These are phyloP conservation scores for Russula lepida DNA, from an alignment of 768 basidiomycete species.

Conservation along the genomic window DNA sequence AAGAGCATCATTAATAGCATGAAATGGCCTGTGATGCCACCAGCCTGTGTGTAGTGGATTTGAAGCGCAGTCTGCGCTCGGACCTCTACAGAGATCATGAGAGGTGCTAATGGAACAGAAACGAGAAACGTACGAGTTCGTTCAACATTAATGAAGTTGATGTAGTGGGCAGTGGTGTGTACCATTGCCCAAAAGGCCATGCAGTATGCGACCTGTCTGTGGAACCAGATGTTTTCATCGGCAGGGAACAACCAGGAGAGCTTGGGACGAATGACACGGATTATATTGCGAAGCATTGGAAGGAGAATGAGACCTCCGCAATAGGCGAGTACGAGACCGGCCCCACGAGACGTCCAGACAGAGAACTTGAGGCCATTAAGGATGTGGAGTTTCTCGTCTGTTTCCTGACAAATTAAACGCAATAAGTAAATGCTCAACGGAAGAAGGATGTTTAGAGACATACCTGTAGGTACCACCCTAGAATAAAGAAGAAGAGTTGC, in stretches of 20 bases:
- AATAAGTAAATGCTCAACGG: not conserved
- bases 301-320: slow-evolving; percentile 81
- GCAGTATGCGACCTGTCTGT: slow-evolving; percentile 89
- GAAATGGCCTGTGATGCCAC: slow-evolving; percentile 92
- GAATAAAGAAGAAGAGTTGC: slow-evolving; percentile 65
- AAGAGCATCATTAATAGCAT: slow-evolving; percentile 92
- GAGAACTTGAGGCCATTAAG: slow-evolving; percentile 77
- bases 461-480: slow-evolving; percentile 88
- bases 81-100: slow-evolving; percentile 46
- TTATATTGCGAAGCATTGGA: slow-evolving; percentile 83
- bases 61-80: slow-evolving; percentile 66
- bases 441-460: slow-evolving; percentile 18
- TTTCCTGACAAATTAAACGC: slow-evolving; percentile 34
- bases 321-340: slow-evolving; percentile 82
- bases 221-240: slow-evolving; percentile 96
- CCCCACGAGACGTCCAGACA: slow-evolving; percentile 87
- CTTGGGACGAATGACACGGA: slow-evolving; percentile 74
- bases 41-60: slow-evolving; percentile 83
- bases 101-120: not conserved
- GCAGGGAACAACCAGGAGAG: slow-evolving; percentile 80
- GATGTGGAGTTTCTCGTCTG: slow-evolving; percentile 54
- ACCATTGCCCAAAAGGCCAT: slow-evolving; percentile 91
- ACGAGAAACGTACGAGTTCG: slow-evolving; percentile 53
- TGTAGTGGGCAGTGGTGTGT: slow-evolving; percentile 89
- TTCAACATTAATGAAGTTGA: slow-evolving; percentile 91